A percentile compares a stretch with the other conserved stretches of the same genome.
These are phyloP conservation scores for Phytophthora kernoviae DNA, from an alignment of 352 stramenopile species.

Conservation along the genomic window DNA sequence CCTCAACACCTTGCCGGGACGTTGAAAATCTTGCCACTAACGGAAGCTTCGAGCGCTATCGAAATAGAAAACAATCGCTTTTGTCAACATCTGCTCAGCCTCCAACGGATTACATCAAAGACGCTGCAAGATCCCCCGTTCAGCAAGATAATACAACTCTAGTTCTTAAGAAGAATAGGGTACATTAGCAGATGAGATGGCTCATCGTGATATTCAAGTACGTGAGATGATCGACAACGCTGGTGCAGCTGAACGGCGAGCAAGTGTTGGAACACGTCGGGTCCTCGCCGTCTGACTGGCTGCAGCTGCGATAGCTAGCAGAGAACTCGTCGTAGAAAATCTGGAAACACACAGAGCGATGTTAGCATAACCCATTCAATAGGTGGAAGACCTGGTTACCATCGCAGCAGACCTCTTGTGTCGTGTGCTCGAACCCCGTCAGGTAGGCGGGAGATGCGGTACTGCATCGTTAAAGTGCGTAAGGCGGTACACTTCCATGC, in stretches of 20 bases:
- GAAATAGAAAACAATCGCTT: background rate
- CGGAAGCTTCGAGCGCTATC: background rate
- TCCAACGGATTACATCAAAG: background rate
- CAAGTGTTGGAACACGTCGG: conserved; percentile 68
- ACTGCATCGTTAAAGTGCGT: conserved; percentile 84
- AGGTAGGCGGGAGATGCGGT: conserved; percentile 76
- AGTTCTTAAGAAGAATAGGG: background rate
- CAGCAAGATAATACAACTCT: background rate
- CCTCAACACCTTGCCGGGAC: background rate
- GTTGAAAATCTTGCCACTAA: too few species aligned
- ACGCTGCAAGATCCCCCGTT: too few species aligned
- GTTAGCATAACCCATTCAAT: background rate
- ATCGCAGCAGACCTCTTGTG: conserved; percentile 54
- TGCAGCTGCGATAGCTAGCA: conserved; percentile 60
- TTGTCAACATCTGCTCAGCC: background rate
- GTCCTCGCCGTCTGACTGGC: conserved; percentile 67
- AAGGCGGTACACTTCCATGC: conserved; percentile 69
- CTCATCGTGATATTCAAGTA: conserved; percentile 91
- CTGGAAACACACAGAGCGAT: conserved; percentile 30
- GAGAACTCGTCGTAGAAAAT: conserved; percentile 87
- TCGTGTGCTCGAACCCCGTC: conserved; percentile 78
- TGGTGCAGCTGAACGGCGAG: conserved; percentile 77
- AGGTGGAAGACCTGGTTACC: background rate
- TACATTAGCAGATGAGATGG: conserved; percentile 79
- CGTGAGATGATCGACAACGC: conserved; percentile 84